These are phyloP conservation scores for Globisporangium splendens DNA, from an alignment of 352 stramenopile species.

Conservation along the genomic window DNA sequence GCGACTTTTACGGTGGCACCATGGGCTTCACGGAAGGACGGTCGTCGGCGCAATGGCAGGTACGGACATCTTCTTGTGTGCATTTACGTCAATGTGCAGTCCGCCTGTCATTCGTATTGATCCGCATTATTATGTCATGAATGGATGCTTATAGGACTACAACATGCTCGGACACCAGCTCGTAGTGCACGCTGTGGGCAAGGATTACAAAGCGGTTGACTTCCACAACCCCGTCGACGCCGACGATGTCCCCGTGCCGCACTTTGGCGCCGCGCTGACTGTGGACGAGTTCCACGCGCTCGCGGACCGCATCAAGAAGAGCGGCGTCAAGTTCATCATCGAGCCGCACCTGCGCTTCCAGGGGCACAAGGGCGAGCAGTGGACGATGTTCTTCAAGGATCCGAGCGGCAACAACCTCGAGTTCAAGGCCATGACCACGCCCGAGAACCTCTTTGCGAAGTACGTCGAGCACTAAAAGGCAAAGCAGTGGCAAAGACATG, in stretches of 20 bases:
- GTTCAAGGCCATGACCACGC: conserved; percentile 98
- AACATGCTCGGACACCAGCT: conserved; percentile 88
- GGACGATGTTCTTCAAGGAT: conserved; percentile 99
- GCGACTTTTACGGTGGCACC: conserved; percentile 91
- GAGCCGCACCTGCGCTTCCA: conserved; percentile 94
- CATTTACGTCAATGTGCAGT: background rate
- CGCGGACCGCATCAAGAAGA: conserved; percentile 69
- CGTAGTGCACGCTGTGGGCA: conserved; percentile 88
- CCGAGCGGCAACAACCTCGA: conserved; percentile 97
- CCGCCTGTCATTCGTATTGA: too few species aligned
- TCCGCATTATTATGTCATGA: background rate
- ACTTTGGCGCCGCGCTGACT: conserved; percentile 93
- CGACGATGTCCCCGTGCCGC: conserved; percentile 96
- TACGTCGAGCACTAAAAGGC: conserved; percentile 81
- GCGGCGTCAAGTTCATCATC: conserved; percentile 93
- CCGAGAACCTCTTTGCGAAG: conserved; percentile 98
- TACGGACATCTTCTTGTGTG: conserved; percentile 8
- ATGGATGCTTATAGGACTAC: conserved; percentile 69
- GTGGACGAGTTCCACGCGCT: conserved; percentile 92
- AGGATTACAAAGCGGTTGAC: conserved; percentile 91
- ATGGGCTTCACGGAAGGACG: conserved; percentile 91
- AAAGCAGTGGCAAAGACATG: background rate
- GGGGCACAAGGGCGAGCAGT: conserved; percentile 95
- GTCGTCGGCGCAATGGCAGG: conserved; percentile 92
- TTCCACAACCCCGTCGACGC: conserved; percentile 97